phyloP scores from a whole-genome alignment of 2,329 filamentous ascomycete species.

The Penicillium sclerotigenum region DNA sequence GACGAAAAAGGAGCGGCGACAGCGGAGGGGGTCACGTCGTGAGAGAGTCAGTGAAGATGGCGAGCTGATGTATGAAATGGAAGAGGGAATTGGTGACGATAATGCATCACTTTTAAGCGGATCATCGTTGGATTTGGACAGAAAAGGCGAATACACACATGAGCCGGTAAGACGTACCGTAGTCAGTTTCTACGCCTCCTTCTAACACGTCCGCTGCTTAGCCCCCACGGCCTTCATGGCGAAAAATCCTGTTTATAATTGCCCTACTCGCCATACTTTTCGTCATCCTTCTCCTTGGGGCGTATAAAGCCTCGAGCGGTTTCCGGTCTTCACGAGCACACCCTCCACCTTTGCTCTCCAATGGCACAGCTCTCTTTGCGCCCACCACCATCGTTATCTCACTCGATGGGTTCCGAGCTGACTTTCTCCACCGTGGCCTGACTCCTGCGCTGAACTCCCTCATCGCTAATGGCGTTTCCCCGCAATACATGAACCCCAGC shows the following conservation, averaged over 20 bases:
- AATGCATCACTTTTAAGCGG: conserved; percentile 61
- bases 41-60: conserved; percentile 63
- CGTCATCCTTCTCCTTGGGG: conserved; percentile 53
- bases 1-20: conserved; percentile 50
- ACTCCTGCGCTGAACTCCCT: conserved; percentile 80
- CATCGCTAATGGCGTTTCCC: conserved; percentile 78
- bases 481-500: conserved; percentile 86
- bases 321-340: conserved; percentile 30
- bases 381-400: conserved; percentile 93
- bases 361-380: conserved; percentile 84
- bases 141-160: conserved; percentile 32
- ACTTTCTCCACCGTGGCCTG: conserved; percentile 79
- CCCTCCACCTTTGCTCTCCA: conserved; percentile 50
- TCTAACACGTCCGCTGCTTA: conserved; percentile 21
- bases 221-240: conserved; percentile 26
- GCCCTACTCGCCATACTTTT: conserved; percentile 53
- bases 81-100: conserved; percentile 66
- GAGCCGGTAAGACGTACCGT: conserved; percentile 25
- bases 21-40: conserved; percentile 46
- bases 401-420: conserved; percentile 91
- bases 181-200: not conserved
- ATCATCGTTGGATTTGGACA: conserved; percentile 55
- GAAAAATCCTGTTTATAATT: conserved; percentile 41
- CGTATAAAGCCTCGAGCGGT: conserved; percentile 53
- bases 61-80: conserved; percentile 84